Conservation (phyloP, 768 basidiomycete species). For the Pilatotrama ljubarskyi region DNA sequence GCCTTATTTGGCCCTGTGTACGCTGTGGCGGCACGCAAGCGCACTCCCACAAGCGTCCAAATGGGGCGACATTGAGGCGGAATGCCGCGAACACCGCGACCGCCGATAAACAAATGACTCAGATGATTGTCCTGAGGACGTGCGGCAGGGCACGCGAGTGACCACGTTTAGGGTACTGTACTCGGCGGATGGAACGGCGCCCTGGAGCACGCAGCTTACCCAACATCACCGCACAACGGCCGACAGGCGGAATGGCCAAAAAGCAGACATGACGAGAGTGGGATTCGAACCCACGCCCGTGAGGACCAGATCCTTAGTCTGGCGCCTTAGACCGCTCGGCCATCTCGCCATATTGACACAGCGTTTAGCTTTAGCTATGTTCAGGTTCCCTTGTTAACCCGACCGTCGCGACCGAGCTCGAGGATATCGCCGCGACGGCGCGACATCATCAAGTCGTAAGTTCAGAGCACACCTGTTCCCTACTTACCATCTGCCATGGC, state of each 20-base stretch:
- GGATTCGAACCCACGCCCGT: constrained; percentile 56
- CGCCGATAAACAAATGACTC: neutral
- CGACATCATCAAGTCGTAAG: too few relatives aligned
- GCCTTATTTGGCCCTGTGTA: constrained; percentile 23
- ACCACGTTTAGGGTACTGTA: too few relatives aligned
- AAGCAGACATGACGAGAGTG: constrained; percentile 31
- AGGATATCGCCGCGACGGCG: too few relatives aligned
- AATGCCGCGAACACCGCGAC: neutral
- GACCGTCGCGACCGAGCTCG: too few relatives aligned
- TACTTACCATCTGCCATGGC: constrained; percentile 20
- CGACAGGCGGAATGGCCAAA: neutral
- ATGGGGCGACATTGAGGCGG: constrained; percentile 2
- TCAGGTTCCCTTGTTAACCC: too few relatives aligned
- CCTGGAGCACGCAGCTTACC: too few relatives aligned
- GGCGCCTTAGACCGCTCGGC: constrained; percentile 91
- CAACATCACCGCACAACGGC: too few relatives aligned
- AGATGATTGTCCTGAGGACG: neutral
- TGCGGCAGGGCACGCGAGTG: too few relatives aligned
- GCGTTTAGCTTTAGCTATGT: too few relatives aligned
- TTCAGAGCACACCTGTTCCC: neutral
- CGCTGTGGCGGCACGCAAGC: constrained; percentile 15
- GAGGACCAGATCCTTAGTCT: constrained; percentile 52
- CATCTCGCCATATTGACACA: constrained; percentile 50
- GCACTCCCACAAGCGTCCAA: neutral
- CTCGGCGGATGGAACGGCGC: too few relatives aligned